These are phyloP conservation scores for Podila horticola DNA, from an alignment of 192 early-diverging fungal genomes.

Conservation along the genomic window DNA sequence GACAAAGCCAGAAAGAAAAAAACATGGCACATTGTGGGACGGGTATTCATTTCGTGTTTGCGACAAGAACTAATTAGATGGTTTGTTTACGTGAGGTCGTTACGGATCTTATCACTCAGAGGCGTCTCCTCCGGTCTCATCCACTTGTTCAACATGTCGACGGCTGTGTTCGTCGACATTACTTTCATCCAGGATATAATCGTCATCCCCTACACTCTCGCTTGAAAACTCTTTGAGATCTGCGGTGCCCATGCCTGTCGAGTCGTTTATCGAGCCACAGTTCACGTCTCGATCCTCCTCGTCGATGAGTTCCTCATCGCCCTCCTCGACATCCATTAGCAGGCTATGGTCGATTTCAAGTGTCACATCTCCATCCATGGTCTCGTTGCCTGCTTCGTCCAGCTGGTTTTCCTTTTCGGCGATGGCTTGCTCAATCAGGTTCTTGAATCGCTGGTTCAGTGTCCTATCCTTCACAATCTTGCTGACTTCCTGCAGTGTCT, in stretches of 20 bases:
- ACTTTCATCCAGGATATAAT: too few relatives aligned
- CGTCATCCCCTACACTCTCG: not conserved
- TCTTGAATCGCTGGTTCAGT: constrained; percentile 40
- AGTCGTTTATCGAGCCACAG: not conserved
- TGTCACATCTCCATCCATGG: constrained; percentile 33
- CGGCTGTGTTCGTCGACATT: not conserved
- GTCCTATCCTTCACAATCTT: constrained; percentile 38
- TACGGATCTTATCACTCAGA: not conserved
- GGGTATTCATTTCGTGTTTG: too few relatives aligned
- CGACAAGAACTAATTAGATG: not conserved
- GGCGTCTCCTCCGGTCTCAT: not conserved
- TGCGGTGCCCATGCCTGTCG: not conserved
- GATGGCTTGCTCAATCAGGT: constrained; percentile 42
- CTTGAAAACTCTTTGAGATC: not conserved
- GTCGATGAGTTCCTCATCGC: not conserved
- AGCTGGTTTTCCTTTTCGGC: constrained; percentile 42
- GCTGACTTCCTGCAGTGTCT: constrained; percentile 38
- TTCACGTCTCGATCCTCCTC: not conserved
- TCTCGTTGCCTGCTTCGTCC: constrained; percentile 19
- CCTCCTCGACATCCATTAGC: constrained; percentile 12
- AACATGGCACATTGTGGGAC: too few relatives aligned
- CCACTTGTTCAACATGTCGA: not conserved
- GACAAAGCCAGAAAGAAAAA: not conserved
- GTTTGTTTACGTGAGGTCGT: constrained; percentile 1
- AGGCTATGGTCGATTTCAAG: constrained; percentile 43